Conservation (phyloP, 2,329 filamentous ascomycete species). For the Colletotrichum sp. region DNA sequence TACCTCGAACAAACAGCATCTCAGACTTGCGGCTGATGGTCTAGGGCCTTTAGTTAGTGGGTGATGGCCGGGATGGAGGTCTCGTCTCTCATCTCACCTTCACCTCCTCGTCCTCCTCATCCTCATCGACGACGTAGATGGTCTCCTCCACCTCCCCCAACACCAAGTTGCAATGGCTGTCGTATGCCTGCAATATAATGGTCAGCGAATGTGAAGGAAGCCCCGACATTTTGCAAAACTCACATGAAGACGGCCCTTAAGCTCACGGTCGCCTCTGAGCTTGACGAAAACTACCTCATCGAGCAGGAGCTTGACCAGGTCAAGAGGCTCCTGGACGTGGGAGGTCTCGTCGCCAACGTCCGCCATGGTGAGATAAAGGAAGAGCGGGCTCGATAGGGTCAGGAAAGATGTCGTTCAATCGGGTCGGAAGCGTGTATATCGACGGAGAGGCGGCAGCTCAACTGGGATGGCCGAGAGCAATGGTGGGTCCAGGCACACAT, state of each 20-base stretch:
- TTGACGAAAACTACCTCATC: conserved; percentile 98
- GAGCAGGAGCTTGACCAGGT: conserved; percentile 91
- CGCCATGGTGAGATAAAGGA: conserved; percentile 65
- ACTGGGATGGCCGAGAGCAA: conserved; percentile 4
- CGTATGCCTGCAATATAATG: conserved; percentile 75
- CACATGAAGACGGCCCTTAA: conserved; percentile 95
- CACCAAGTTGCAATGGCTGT: conserved; percentile 97
- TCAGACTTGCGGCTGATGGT: conserved; percentile 97
- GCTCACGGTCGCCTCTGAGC: conserved; percentile 90
- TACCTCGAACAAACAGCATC: conserved; percentile 98
- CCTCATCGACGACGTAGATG: conserved; percentile 90
- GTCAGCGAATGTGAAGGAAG: conserved; percentile 1
- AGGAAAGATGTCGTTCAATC: not conserved
- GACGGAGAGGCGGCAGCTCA: conserved; percentile 4
- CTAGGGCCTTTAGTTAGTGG: conserved; percentile 45
- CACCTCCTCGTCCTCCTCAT: conserved; percentile 78
- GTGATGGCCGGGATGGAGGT: not conserved
- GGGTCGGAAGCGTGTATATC: not conserved
- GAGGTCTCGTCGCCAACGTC: conserved; percentile 77
- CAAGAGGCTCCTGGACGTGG: conserved; percentile 88
- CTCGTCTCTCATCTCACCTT: conserved; percentile 57
- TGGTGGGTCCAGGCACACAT: conserved; percentile 9
- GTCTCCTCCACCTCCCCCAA: conserved; percentile 97
- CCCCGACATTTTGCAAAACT: conserved; percentile 36
- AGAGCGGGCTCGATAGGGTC: not conserved